Conservation (phyloP, 306 rosid species). For the Echinosophora koreensis region DNA sequence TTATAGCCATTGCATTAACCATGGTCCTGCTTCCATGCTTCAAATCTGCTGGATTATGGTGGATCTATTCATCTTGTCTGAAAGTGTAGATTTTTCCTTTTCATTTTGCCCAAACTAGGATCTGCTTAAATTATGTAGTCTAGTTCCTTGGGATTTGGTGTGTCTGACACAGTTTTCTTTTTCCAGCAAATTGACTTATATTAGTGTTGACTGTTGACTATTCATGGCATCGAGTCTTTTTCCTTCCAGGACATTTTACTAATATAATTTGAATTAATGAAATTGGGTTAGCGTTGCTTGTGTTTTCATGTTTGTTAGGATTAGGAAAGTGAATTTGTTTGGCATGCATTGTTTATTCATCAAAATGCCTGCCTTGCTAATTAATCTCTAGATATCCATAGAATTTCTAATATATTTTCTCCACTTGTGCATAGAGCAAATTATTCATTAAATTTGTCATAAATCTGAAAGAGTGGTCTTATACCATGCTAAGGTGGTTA, state of each 20-base stretch:
- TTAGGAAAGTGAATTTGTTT: background rate
- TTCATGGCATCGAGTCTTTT: background rate
- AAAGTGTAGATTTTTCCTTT: background rate
- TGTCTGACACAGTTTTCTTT: constrained; percentile 2
- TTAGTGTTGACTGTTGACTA: background rate
- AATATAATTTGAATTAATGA: constrained; percentile 7
- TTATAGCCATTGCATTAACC: constrained; percentile 15
- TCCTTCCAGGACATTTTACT: constrained; percentile 8
- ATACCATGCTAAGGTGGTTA: constrained; percentile 1
- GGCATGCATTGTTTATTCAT: background rate
- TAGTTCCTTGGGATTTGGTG: constrained; percentile 14
- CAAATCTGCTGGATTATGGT: background rate
- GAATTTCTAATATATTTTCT: background rate
- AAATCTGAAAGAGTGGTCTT: constrained; percentile 13
- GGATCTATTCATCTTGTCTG: background rate
- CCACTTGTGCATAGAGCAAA: background rate
- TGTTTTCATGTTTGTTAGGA: no score
- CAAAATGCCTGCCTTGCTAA: background rate
- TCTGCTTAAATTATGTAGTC: constrained; percentile 13
- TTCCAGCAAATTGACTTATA: constrained; percentile 4
- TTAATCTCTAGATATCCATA: background rate
- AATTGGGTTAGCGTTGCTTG: background rate
- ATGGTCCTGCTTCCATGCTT: constrained; percentile 24
- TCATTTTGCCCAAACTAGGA: background rate
- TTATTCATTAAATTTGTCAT: background rate